A percentile compares a stretch with the other conserved stretches of the same genome.
These are phyloP conservation scores for Salicornia ramosissima DNA, from an alignment of 148 eudicot genomes.

Conservation along the genomic window DNA sequence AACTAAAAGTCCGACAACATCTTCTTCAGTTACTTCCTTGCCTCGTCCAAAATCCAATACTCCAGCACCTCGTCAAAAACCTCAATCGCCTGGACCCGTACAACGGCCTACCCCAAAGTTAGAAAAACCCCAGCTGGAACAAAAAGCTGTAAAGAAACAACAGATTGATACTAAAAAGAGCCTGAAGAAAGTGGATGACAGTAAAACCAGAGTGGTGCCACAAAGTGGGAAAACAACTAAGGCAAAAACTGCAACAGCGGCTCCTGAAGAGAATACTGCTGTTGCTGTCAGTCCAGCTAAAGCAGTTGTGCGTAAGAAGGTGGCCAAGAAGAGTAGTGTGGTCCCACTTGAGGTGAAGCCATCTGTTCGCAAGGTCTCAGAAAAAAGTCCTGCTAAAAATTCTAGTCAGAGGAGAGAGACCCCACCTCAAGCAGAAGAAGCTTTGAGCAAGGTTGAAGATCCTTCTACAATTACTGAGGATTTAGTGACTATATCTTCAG, in stretches of 20 bases:
- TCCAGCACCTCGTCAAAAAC: constrained; percentile 49
- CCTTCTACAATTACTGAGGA: constrained; percentile 29
- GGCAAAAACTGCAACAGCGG: constrained; percentile 31
- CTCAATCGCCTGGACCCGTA: constrained; percentile 49
- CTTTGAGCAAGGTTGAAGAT: constrained; percentile 32
- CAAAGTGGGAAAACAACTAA: constrained; percentile 44
- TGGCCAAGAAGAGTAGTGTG: constrained; percentile 83
- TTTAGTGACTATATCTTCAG: constrained; percentile 30
- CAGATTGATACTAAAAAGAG: constrained; percentile 43
- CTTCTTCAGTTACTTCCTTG: constrained; percentile 44
- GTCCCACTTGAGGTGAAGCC: constrained; percentile 92
- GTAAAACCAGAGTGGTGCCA: constrained; percentile 36
- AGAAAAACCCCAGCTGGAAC: constrained; percentile 41
- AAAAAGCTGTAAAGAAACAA: constrained; percentile 46
- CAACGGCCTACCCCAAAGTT: constrained; percentile 48
- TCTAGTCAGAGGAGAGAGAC: constrained; percentile 33
- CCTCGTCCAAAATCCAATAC: constrained; percentile 58
- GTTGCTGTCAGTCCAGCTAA: constrained; percentile 41
- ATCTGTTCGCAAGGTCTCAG: constrained; percentile 59
- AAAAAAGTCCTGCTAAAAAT: constrained; percentile 32
- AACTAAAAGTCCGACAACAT: constrained; percentile 45
- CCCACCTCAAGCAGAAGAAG: constrained; percentile 38
- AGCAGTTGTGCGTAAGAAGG: constrained; percentile 60
- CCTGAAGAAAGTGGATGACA: constrained; percentile 38
- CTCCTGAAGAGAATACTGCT: constrained; percentile 41